Conservation (phyloP, 306 rosid species). For the Castanea sativa region DNA sequence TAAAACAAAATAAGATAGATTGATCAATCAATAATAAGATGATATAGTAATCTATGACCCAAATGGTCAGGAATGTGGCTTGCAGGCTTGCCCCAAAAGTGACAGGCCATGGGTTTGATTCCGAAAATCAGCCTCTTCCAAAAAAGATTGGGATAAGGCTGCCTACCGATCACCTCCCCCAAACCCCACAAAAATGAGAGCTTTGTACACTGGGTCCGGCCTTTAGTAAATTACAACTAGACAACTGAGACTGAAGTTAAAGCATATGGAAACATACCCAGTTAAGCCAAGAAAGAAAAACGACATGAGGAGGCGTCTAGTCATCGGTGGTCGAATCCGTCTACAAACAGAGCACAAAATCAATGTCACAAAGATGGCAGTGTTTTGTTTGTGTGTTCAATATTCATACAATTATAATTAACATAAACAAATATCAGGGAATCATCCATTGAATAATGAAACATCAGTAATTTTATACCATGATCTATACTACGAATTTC, state of each 20-base stretch:
- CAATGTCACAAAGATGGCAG: background rate
- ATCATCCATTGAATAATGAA: too few species aligned
- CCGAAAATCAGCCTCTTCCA: too few species aligned
- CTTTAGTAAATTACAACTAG: background rate
- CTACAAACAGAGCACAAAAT: slow-evolving; percentile 44
- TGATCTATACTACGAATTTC: background rate
- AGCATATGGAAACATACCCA: slow-evolving; percentile 50
- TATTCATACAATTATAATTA: slow-evolving; percentile 17
- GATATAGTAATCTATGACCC: background rate
- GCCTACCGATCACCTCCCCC: too few species aligned
- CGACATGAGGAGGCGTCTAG: slow-evolving; percentile 49
- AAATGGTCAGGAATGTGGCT: too few species aligned
- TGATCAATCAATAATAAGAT: slow-evolving; percentile 12
- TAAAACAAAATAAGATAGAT: background rate
- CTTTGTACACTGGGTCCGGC: too few species aligned
- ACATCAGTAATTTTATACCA: background rate
- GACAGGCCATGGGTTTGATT: too few species aligned
- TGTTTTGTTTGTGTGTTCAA: background rate
- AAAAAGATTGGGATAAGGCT: too few species aligned
- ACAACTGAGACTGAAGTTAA: slow-evolving; percentile 7
- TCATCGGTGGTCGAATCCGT: slow-evolving; percentile 68
- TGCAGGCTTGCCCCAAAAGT: background rate
- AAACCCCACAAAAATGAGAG: too few species aligned
- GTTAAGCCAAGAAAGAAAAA: slow-evolving; percentile 87
- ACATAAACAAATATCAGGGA: background rate